A percentile compares a stretch with the other conserved stretches of the same genome.
These are phyloP conservation scores for Colletotrichum spaethianum DNA, from an alignment of 2,329 filamentous ascomycete genomes.

Conservation along the genomic window DNA sequence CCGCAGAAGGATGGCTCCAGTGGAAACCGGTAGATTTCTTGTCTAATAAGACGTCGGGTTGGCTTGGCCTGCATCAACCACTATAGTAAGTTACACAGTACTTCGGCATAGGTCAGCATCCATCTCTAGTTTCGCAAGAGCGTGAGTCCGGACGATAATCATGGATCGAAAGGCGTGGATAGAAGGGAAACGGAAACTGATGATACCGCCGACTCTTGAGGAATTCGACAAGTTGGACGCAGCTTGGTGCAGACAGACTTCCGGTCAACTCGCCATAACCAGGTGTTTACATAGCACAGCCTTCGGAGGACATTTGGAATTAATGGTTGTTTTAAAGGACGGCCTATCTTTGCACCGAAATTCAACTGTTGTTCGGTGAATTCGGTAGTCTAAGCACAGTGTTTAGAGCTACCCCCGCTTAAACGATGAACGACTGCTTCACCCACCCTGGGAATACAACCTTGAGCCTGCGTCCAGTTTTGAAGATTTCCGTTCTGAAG, in stretches of 20 bases:
- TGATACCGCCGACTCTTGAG: neutral
- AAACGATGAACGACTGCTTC: too few species aligned
- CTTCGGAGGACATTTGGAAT: too few species aligned
- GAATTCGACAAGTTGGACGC: neutral
- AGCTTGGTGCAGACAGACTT: neutral
- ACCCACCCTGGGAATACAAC: too few species aligned
- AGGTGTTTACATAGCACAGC: too few species aligned
- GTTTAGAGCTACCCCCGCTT: too few species aligned
- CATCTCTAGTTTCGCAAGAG: neutral
- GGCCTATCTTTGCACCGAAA: too few species aligned
- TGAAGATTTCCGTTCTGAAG: too few species aligned
- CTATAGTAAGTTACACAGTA: neutral
- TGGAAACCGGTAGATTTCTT: conserved; percentile 2
- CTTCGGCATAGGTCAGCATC: neutral
- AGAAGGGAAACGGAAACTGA: neutral
- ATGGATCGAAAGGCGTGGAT: neutral
- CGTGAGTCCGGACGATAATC: neutral
- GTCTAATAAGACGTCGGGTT: neutral
- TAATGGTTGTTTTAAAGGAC: too few species aligned
- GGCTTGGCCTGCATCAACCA: neutral
- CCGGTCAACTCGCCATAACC: too few species aligned
- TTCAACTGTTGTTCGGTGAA: too few species aligned
- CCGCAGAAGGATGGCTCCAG: conserved; percentile 7
- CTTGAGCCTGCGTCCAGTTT: too few species aligned
- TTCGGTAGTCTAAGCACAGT: too few species aligned